These are phyloP conservation scores for Vaucheria bursata DNA, from an alignment of 352 stramenopile species.

Conservation along the genomic window DNA sequence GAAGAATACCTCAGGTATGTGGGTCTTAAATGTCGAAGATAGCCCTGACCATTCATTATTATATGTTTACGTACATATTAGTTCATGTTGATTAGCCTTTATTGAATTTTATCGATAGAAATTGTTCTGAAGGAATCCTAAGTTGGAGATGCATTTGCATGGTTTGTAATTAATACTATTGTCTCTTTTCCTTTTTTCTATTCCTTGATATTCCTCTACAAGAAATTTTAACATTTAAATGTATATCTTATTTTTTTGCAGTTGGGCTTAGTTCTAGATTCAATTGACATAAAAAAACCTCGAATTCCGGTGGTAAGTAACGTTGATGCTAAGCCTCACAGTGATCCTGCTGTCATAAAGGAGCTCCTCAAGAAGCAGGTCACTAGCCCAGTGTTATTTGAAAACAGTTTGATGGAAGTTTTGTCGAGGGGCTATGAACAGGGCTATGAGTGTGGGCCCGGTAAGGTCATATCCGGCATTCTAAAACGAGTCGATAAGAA, in stretches of 20 bases:
- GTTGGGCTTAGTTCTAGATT: constrained; percentile 48
- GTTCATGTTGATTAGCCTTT: too few species aligned
- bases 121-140: too few species aligned
- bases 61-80: too few species aligned
- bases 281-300: constrained; percentile 49
- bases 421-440: constrained; percentile 47
- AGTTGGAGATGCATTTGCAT: too few species aligned
- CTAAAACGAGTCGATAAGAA: constrained; percentile 70
- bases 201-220: neutral
- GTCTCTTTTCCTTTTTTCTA: constrained; percentile 3
- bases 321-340: constrained; percentile 70
- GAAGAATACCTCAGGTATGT: too few species aligned
- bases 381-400: constrained; percentile 68
- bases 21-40: too few species aligned
- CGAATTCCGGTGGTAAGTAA: constrained; percentile 73
- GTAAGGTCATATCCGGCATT: constrained; percentile 70
- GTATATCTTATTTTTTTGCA: constrained; percentile 38
- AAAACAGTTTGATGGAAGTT: constrained; percentile 64
- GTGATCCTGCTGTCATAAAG: constrained; percentile 69
- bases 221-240: too few species aligned
- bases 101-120: too few species aligned
- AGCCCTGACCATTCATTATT: too few species aligned
- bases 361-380: constrained; percentile 59
- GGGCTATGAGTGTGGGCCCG: constrained; percentile 55
- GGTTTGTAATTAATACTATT: too few species aligned